Percentiles rank a stretch among this genome's conserved stretches.
These are phyloP conservation scores for Solanum piurae DNA, from an alignment of 257 asterid genomes.

Conservation along the genomic window DNA sequence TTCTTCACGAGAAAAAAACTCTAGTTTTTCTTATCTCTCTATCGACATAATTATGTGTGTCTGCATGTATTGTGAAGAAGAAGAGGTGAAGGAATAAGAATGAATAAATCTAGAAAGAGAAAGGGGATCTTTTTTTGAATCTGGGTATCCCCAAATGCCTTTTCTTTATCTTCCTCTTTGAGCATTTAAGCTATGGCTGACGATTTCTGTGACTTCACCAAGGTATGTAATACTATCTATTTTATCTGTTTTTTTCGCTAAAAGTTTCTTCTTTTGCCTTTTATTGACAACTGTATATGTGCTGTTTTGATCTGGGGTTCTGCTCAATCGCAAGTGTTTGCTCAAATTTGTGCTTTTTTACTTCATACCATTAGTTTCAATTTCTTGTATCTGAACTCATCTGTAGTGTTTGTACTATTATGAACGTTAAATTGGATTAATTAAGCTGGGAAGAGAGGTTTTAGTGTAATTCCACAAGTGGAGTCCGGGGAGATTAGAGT, in stretches of 20 bases:
- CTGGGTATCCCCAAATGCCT: conserved; percentile 20
- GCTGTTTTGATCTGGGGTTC: neutral
- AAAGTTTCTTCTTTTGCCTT: neutral
- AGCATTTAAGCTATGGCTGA: conserved; percentile 56
- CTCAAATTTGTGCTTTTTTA: neutral
- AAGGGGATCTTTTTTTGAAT: conserved; percentile 35
- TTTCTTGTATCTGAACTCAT: neutral
- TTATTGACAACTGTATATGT: neutral
- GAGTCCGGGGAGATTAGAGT: neutral
- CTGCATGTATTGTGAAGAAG: conserved; percentile 11
- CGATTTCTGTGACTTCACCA: conserved; percentile 43
- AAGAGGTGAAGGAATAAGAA: neutral
- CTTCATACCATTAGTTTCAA: neutral
- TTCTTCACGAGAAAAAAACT: conserved; percentile 26
- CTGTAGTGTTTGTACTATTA: neutral
- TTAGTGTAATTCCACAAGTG: neutral
- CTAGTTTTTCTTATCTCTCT: conserved; percentile 6
- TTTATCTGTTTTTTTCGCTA: neutral
- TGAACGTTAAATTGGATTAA: neutral
- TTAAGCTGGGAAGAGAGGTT: neutral
- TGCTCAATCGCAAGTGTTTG: neutral
- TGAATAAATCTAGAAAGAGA: conserved; percentile 34
- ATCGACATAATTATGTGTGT: neutral
- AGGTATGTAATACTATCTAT: conserved; percentile 24
- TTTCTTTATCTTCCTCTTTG: conserved; percentile 9